Evolutionary conservation across 305 asterid genomes (phyloP).

Genomic region (Plantago coronopus): DNA sequence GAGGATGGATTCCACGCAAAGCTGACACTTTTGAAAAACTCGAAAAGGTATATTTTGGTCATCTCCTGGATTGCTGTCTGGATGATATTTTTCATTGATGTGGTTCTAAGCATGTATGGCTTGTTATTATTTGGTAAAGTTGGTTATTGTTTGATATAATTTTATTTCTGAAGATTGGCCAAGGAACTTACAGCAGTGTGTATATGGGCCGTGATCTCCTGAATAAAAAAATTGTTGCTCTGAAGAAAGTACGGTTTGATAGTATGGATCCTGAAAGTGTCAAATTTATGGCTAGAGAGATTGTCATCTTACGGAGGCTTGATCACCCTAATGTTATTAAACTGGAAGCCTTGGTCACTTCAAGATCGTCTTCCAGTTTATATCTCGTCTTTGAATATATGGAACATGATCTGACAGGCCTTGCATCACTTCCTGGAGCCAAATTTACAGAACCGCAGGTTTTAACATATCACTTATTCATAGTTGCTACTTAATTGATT

Average conservation of each 20-base stretch:
- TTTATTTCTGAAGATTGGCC: conserved; percentile 8
- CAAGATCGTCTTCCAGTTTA: conserved; percentile 14
- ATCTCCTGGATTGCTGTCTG: neutral
- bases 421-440: conserved; percentile 2
- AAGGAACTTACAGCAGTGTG: conserved; percentile 13
- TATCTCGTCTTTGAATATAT: conserved; percentile 14
- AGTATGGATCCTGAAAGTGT: conserved; percentile 16
- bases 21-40: conserved; percentile 3
- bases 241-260: conserved; percentile 14
- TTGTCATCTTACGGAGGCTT: conserved; percentile 7
- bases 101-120: neutral
- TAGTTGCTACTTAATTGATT: neutral
- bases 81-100: no score
- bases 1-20: neutral
- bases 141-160: neutral
- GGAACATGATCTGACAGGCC: conserved; percentile 4
- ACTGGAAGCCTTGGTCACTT: conserved; percentile 17
- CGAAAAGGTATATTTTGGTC: neutral
- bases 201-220: conserved; percentile 12
- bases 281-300: conserved; percentile 18
- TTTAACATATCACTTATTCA: neutral
- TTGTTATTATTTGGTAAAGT: neutral
- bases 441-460: conserved; percentile 14
- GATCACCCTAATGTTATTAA: conserved; percentile 18
- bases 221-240: conserved; percentile 7